Conservation (phyloP, 2,329 filamentous ascomycete species). For the Parastagonospora avenae region DNA sequence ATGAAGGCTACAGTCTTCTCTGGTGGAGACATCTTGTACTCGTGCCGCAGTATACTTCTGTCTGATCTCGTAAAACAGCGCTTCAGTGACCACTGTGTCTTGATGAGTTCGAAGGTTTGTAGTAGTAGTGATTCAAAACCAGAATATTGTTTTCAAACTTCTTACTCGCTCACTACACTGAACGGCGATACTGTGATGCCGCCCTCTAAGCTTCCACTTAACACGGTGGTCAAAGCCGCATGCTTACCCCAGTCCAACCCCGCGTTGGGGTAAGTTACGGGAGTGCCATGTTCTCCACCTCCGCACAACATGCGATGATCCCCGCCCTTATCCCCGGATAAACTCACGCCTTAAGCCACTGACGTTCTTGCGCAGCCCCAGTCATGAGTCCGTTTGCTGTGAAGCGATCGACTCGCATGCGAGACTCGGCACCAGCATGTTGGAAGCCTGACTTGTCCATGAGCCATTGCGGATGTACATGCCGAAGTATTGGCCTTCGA, state of each 20-base stretch:
- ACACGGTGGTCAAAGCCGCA: neutral
- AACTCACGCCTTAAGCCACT: neutral
- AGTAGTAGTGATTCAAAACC: no score
- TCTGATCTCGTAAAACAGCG: neutral
- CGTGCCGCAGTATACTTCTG: neutral
- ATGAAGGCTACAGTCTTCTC: constrained; percentile 33
- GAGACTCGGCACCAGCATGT: no score
- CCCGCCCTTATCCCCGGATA: neutral
- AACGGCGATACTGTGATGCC: no score
- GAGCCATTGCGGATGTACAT: no score
- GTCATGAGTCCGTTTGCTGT: no score
- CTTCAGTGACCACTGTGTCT: no score
- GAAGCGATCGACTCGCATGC: neutral
- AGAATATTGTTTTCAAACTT: no score
- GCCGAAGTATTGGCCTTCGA: no score
- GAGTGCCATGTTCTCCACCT: neutral
- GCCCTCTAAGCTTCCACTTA: no score
- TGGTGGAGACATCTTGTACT: constrained; percentile 19
- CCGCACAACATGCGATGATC: neutral
- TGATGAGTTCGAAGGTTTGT: no score
- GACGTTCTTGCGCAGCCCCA: neutral
- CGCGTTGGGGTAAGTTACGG: neutral
- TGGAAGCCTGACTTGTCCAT: no score
- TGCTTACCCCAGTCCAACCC: neutral
- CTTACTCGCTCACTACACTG: no score